phyloP scores from a whole-genome alignment of 345 rosid genomes.

The Moricandia moricandioides region DNA sequence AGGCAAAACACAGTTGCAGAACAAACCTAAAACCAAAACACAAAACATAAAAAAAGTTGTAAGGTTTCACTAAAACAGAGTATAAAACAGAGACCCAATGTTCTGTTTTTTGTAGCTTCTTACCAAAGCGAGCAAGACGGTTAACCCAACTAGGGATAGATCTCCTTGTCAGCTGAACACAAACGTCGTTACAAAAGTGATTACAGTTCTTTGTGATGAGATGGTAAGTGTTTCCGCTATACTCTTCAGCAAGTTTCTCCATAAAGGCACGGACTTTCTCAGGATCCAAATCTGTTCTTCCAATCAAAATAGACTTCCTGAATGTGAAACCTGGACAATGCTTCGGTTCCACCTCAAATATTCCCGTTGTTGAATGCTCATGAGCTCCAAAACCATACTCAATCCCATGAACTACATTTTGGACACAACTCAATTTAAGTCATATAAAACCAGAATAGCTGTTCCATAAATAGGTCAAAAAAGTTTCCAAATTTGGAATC shows the following conservation, averaged over 20 bases:
- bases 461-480: constrained; percentile 1
- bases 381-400: constrained; percentile 98
- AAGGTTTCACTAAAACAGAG: constrained; percentile 17
- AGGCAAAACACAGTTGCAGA: constrained; percentile 93
- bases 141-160: constrained; percentile 94
- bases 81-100: constrained; percentile 10
- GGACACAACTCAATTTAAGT: constrained; percentile 11
- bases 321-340: constrained; percentile 92
- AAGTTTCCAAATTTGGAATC: constrained; percentile 34
- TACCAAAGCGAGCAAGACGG: constrained; percentile 98
- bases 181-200: constrained; percentile 88
- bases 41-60: constrained; percentile 8
- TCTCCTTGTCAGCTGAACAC: constrained; percentile 59
- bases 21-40: constrained; percentile 47
- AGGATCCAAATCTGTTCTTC: constrained; percentile 87
- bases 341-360: constrained; percentile 94
- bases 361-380: constrained; percentile 75
- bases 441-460: background rate
- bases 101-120: constrained; percentile 18
- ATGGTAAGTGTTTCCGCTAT: constrained; percentile 75
- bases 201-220: constrained; percentile 93
- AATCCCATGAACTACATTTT: constrained; percentile 63
- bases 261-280: constrained; percentile 75
- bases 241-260: constrained; percentile 82
- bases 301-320: constrained; percentile 89